Conservation (phyloP, 495 filamentous ascomycete species). For the Hyaloscypha finlandica region DNA sequence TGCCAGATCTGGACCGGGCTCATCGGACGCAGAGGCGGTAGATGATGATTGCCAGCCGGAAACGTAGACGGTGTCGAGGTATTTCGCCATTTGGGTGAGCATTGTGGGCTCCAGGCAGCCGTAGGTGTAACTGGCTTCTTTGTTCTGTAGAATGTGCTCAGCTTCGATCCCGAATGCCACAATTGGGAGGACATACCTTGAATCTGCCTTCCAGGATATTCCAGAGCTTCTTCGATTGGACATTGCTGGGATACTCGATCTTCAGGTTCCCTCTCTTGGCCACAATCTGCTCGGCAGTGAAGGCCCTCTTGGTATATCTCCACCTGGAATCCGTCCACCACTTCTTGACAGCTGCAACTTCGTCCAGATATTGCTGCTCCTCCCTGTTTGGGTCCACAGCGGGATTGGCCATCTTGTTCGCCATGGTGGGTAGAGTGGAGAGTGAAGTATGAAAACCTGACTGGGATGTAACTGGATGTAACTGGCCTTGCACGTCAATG, state of each 20-base stretch:
- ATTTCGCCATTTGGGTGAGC: constrained; percentile 99
- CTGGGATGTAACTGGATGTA: background rate
- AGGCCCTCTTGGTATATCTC: constrained; percentile 89
- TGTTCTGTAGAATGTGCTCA: constrained; percentile 53
- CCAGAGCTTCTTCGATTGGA: constrained; percentile 93
- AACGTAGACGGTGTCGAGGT: constrained; percentile 96
- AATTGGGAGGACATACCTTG: constrained; percentile 51
- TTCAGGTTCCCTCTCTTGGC: constrained; percentile 89
- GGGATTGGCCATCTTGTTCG: constrained; percentile 54
- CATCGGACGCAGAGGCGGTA: constrained; percentile 89
- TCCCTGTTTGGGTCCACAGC: constrained; percentile 66
- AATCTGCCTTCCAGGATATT: constrained; percentile 82
- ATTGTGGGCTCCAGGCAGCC: constrained; percentile 97
- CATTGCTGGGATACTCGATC: constrained; percentile 89
- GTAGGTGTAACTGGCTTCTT: constrained; percentile 89
- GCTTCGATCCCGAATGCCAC: background rate
- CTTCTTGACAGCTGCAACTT: constrained; percentile 83
- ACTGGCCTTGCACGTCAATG: background rate
- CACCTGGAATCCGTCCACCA: constrained; percentile 95
- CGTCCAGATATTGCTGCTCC: constrained; percentile 74
- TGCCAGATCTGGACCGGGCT: constrained; percentile 96
- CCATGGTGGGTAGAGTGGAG: constrained; percentile 26
- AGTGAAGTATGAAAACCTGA: constrained; percentile 11
- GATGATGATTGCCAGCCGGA: constrained; percentile 99
- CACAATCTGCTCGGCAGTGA: constrained; percentile 95